Percentiles rank a stretch among this genome's conserved stretches.
phyloP scores from a whole-genome alignment of 257 asterid species.

The Rehmannia glutinosa region DNA sequence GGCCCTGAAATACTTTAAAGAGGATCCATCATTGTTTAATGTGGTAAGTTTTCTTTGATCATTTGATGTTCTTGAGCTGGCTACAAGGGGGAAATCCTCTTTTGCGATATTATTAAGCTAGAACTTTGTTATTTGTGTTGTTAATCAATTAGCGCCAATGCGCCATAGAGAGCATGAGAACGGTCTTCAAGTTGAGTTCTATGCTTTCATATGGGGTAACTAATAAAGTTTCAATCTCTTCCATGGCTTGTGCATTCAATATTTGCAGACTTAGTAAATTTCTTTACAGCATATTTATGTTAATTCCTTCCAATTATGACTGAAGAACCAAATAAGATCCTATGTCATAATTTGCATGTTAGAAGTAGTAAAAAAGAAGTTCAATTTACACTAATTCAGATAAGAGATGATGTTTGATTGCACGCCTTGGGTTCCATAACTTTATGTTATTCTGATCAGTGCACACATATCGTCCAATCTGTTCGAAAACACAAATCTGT shows the following conservation, averaged over 20 bases:
- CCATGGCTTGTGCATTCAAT: background rate
- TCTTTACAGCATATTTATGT: background rate
- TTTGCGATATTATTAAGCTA: background rate
- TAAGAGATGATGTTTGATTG: background rate
- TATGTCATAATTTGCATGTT: background rate
- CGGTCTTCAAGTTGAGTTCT: background rate
- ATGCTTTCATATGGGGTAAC: background rate
- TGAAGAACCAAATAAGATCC: background rate
- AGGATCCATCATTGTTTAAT: conserved; percentile 73
- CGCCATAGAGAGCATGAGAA: background rate
- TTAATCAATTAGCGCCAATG: background rate
- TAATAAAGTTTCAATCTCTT: background rate
- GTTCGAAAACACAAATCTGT: background rate
- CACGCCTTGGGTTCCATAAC: background rate
- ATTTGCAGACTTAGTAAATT: background rate
- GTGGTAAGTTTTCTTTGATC: conserved; percentile 49
- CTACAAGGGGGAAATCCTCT: background rate
- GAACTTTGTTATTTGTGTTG: background rate
- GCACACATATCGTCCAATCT: background rate
- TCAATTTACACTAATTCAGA: background rate
- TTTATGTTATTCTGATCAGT: background rate
- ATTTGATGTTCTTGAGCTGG: background rate
- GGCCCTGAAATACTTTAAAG: conserved; percentile 71
- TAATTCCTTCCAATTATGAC: background rate
- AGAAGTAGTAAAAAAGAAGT: background rate